phyloP scores from a whole-genome alignment of 192 early-diverging fungal genomes.

The Phlyctochytrium bullatum region DNA sequence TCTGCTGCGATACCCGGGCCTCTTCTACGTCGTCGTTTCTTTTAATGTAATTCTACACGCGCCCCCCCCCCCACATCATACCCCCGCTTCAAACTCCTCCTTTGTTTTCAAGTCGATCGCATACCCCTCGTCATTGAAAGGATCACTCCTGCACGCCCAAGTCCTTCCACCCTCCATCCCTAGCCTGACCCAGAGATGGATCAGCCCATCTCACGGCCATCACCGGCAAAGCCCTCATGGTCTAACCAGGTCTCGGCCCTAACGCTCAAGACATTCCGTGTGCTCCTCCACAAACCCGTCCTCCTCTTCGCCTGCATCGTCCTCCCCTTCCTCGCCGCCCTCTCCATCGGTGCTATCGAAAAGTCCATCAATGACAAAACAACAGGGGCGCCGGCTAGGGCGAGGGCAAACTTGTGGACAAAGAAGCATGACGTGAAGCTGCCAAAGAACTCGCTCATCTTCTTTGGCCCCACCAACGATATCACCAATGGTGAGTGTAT shows the following conservation, averaged over 20 bases:
- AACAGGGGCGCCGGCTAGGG: neutral
- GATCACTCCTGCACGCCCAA: too few species aligned
- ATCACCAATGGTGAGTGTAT: neutral
- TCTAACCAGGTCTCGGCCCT: slow-evolving; percentile 2
- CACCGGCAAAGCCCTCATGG: neutral
- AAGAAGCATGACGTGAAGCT: neutral
- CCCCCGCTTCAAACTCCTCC: too few species aligned
- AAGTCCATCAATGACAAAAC: neutral
- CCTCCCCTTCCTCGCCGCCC: slow-evolving; percentile 5
- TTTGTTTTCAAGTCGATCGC: too few species aligned
- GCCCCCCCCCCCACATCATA: too few species aligned
- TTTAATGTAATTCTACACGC: too few species aligned
- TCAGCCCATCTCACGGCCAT: neutral
- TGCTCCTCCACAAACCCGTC: slow-evolving; percentile 15
- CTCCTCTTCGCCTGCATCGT: slow-evolving; percentile 7
- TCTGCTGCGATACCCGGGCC: too few species aligned
- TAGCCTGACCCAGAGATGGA: too few species aligned
- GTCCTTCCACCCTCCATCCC: too few species aligned
- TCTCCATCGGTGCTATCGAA: neutral
- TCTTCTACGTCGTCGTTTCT: too few species aligned
- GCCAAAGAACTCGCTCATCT: neutral
- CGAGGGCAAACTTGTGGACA: neutral
- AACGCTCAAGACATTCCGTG: neutral
- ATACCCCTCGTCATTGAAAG: too few species aligned
- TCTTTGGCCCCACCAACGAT: neutral